phyloP scores from a whole-genome alignment of 352 stramenopile species.

The Phytophthora cryptogea region DNA sequence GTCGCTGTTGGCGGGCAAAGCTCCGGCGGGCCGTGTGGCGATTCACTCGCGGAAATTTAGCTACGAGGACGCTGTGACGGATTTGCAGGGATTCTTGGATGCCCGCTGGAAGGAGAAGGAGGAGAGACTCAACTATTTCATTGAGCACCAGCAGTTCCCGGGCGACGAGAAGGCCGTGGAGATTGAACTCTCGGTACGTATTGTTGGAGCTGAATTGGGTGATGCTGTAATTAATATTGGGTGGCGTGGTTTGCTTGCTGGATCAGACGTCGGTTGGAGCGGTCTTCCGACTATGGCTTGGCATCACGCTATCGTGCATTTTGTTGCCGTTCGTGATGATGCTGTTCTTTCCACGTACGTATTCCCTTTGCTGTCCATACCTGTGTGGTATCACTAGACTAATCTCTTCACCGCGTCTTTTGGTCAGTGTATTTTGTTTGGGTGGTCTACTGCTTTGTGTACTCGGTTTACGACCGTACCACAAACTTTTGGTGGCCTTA shows the following conservation, averaged over 20 bases:
- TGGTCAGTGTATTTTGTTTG: slow-evolving; percentile 76
- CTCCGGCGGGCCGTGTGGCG: slow-evolving; percentile 42
- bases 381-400: neutral
- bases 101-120: slow-evolving; percentile 80
- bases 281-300: slow-evolving; percentile 79
- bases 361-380: neutral
- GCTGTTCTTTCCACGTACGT: slow-evolving; percentile 77
- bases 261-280: slow-evolving; percentile 58
- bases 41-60: slow-evolving; percentile 68
- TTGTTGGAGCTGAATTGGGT: neutral
- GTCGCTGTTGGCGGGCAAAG: slow-evolving; percentile 63
- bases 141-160: slow-evolving; percentile 68
- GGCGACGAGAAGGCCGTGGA: slow-evolving; percentile 33
- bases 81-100: slow-evolving; percentile 74
- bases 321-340: slow-evolving; percentile 77
- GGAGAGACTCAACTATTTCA: slow-evolving; percentile 73
- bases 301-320: slow-evolving; percentile 64
- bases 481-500: slow-evolving; percentile 88
- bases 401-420: neutral
- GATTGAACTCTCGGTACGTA: slow-evolving; percentile 45
- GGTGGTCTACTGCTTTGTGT: slow-evolving; percentile 85
- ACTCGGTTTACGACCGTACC: slow-evolving; percentile 83
- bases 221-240: slow-evolving; percentile 2
- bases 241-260: slow-evolving; percentile 10
- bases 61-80: slow-evolving; percentile 55